phyloP scores from a whole-genome alignment of 768 basidiomycete species.

The Chalciporus pseudorubinellus region DNA sequence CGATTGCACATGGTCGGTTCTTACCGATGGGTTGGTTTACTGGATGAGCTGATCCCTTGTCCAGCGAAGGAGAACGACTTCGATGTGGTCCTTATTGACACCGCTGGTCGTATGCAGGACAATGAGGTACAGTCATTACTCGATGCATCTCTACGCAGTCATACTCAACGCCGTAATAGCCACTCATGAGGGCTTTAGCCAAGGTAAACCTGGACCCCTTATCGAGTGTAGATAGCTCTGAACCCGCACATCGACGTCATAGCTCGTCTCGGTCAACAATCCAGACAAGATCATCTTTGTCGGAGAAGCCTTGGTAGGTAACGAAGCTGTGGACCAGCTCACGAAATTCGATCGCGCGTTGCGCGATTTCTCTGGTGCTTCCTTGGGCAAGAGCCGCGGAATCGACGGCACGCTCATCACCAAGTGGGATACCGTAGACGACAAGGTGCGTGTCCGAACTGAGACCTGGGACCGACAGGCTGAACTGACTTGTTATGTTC shows the following conservation, averaged over 20 bases:
- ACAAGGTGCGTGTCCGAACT: slow-evolving; percentile 61
- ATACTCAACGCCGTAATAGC: slow-evolving; percentile 42
- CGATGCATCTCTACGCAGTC: neutral
- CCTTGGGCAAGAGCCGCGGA: slow-evolving; percentile 71
- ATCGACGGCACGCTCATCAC: slow-evolving; percentile 99
- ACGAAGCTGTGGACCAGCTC: slow-evolving; percentile 97
- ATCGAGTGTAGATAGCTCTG: neutral
- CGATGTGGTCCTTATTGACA: slow-evolving; percentile 97
- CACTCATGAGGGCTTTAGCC: slow-evolving; percentile 96
- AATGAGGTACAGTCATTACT: slow-evolving; percentile 68
- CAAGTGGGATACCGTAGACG: slow-evolving; percentile 98
- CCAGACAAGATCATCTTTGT: slow-evolving; percentile 99
- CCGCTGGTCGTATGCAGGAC: slow-evolving; percentile 98
- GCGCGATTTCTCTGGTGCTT: slow-evolving; percentile 83
- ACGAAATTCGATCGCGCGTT: slow-evolving; percentile 95
- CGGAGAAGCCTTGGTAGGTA: slow-evolving; percentile 96
- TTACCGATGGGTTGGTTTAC: neutral
- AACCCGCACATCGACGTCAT: slow-evolving; percentile 4
- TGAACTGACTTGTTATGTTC: slow-evolving; percentile 1
- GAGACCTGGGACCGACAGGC: neutral
- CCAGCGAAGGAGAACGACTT: slow-evolving; percentile 86
- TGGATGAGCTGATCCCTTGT: slow-evolving; percentile 4
- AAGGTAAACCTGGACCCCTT: slow-evolving; percentile 52
- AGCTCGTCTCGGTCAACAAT: slow-evolving; percentile 90
- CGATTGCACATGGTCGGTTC: slow-evolving; percentile 78